Conservation (phyloP, 495 filamentous ascomycete genomes). For the Penicillium herquei region DNA sequence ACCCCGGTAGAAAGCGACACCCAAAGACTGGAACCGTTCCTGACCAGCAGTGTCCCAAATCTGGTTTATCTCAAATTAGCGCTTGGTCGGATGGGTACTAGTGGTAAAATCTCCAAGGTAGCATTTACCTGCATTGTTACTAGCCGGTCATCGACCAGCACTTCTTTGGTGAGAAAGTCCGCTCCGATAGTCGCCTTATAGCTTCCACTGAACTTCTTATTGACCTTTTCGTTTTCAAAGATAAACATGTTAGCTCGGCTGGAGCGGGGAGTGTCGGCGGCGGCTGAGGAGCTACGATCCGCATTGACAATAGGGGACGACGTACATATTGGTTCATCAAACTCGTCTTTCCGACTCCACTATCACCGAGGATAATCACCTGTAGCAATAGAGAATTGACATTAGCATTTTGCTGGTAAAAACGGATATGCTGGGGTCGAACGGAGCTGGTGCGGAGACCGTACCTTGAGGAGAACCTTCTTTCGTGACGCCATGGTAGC, state of each 20-base stretch:
- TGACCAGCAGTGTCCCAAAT: constrained; percentile 99
- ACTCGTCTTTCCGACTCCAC: constrained; percentile 97
- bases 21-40: constrained; percentile 95
- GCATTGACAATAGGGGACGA: constrained; percentile 15
- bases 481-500: constrained; percentile 82
- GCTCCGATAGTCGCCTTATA: constrained; percentile 99
- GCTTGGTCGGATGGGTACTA: background rate
- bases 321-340: constrained; percentile 99
- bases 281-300: constrained; percentile 2
- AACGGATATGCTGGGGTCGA: background rate
- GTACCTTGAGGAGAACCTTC: constrained; percentile 96
- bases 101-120: background rate
- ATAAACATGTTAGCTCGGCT: constrained; percentile 20
- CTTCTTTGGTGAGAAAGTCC: constrained; percentile 98
- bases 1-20: constrained; percentile 96
- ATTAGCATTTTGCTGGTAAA: background rate
- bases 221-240: constrained; percentile 63
- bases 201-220: constrained; percentile 99
- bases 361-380: constrained; percentile 98
- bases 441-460: constrained; percentile 29
- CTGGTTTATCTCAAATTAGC: constrained; percentile 45
- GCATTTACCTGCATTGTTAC: constrained; percentile 91
- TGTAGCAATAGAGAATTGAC: constrained; percentile 26
- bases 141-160: constrained; percentile 92
- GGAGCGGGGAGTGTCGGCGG: constrained; percentile 4